Conservation (phyloP, 208 protist genomes). For the Trypanosoma grayi region DNA sequence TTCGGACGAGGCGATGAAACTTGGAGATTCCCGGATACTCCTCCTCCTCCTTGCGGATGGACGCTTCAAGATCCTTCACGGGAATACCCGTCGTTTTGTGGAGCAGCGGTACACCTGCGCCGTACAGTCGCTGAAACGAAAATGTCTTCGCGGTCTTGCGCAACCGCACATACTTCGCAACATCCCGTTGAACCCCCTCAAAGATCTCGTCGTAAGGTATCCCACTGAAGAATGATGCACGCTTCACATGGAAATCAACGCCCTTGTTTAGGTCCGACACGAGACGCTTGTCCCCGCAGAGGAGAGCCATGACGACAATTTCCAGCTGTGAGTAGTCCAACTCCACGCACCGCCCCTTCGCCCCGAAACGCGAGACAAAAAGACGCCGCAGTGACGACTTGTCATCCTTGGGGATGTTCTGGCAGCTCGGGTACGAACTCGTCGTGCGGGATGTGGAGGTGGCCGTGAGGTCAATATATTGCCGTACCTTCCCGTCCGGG, state of each 20-base stretch:
- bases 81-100: conserved; percentile 87
- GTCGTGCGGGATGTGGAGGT: conserved; percentile 80
- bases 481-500: conserved; percentile 53
- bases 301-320: conserved; percentile 77
- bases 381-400: conserved; percentile 76
- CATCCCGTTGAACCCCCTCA: conserved; percentile 55
- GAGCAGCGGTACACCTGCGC: conserved; percentile 72
- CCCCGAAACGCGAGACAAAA: conserved; percentile 82
- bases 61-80: conserved; percentile 59
- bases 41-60: conserved; percentile 64
- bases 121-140: conserved; percentile 90
- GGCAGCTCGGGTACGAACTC: conserved; percentile 82
- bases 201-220: conserved; percentile 79
- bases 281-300: conserved; percentile 69
- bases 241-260: conserved; percentile 88
- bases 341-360: conserved; percentile 73
- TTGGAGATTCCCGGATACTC: conserved; percentile 75
- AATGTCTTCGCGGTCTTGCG: conserved; percentile 88
- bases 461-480: conserved; percentile 82
- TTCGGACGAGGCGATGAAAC: conserved; percentile 68
- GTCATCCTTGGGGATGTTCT: conserved; percentile 89
- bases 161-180: conserved; percentile 64
- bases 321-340: conserved; percentile 92
- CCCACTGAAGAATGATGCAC: conserved; percentile 82
- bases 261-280: conserved; percentile 62